Evolutionary conservation across 148 eudicot genomes (phyloP), one percentile per base, ranked within the genome.

Genomic region (Rheum nobile): DNA sequence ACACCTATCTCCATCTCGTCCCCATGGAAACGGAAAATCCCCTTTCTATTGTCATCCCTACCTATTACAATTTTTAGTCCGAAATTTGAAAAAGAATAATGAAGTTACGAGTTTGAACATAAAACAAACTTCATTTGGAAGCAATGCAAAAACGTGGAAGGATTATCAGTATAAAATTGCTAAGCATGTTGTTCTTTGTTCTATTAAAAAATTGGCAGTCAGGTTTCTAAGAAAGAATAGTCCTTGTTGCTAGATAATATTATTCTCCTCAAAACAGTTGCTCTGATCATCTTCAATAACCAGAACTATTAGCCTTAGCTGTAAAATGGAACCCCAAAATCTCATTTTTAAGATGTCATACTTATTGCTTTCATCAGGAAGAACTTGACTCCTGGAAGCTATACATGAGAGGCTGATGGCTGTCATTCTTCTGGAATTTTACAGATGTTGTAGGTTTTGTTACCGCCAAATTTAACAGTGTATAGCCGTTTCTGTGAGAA

Each of bases 361-460:
- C n/a, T n/a, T n/a, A n/a, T n/a, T n/a, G n/a, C n/a, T n/a, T n/a
- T n/a, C n/a, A n/a, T n/a, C n/a, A n/a, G n/a, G n/a, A n/a, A n/a
- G n/a, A n/a, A n/a, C n/a, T n/a, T n/a, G 24, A 26, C 63, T 22
- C 65, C 17, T 8, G 65, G 16, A 57, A 57, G 32, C 31, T 57
- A 57, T 0, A 57, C 2, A 19, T 50, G 26, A 50, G 65, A 57
- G 8, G 0, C 34, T 11, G 2, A 26, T 21, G 10, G 26, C 77
- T 76, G 79, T 85, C 78, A 81, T 72, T 79, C 82, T 73, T 75
- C 88, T 9, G 76, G 83, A 32, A 80, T 29, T 81, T 84, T 86
- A 78, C 98, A 89, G 42, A 93, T 89, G 73, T 77, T 86, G 61
- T 84, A 83, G 5, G 77, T 80, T 79, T 88, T 90, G 19, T 83